Evolutionary conservation across 2,329 filamentous ascomycete genomes (phyloP), one percentile per base, ranked within the genome.

Genomic region (Pyricularia grisea): DNA sequence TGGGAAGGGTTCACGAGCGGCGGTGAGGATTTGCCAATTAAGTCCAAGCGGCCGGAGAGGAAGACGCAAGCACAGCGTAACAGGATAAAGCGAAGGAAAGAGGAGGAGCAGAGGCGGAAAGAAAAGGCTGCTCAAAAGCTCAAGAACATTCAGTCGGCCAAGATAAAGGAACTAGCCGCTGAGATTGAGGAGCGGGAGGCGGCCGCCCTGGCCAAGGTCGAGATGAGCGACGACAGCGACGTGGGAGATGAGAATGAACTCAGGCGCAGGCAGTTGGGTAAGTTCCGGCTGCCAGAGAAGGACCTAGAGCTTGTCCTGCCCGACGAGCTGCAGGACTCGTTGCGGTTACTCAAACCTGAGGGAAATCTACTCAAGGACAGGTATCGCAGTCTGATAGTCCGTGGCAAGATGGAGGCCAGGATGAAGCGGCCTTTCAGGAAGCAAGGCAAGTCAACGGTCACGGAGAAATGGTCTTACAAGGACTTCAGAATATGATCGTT

Each of bases 381-480:
- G 67, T 98, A 97, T 82, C 85, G 95, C 71, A 98, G 88, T 78
- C 84, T 98, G 80, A 83, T 98, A 71, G 86, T 98, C 42, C 88
- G 93, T 72, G 95, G 95, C 70, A 97, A 95, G 81, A 81, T 99
- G 71, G 95, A 99, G 83, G 87, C 87, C 67, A 86, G 95, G 74
- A 90, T 90, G 77, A 89, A 90, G 68, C 87, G 94, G 70, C 87
- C 90, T 7, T 94, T 95, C 81, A 86, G 86, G 75, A 97, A 92
- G 85, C 92, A 95, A 83, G 87, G 88, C 72, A 94, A 89, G 84
- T 89, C 83, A 73, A 92, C 92, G 78, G 80, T 89, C 67, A 97
- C 93, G 7, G 95, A 98, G 86, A 99, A 98, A 81, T 99, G 95
- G 95, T 88, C 90, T 64, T 92, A 97, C 83, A 99, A 99, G 85